These are phyloP conservation scores for Peziza echinospora DNA, from an alignment of 495 filamentous ascomycete genomes.

Conservation along the genomic window DNA sequence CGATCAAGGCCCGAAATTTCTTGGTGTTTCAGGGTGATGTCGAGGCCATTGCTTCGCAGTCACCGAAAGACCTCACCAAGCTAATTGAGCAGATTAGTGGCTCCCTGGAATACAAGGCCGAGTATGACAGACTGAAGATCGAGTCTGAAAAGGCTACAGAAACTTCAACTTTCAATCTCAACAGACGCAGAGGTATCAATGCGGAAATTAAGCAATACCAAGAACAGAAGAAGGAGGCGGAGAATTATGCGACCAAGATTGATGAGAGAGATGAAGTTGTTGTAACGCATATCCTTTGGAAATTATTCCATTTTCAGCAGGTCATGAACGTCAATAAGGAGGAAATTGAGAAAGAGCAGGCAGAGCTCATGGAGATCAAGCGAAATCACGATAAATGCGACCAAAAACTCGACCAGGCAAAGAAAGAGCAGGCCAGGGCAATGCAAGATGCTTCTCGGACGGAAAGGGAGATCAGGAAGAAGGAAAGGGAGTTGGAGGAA, in stretches of 20 bases:
- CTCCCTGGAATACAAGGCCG: slow-evolving; percentile 81
- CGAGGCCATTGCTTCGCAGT: slow-evolving; percentile 89
- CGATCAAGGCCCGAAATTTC: slow-evolving; percentile 96
- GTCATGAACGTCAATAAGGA: slow-evolving; percentile 78
- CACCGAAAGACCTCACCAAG: slow-evolving; percentile 77
- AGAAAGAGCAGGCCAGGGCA: slow-evolving; percentile 58
- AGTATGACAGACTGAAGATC: slow-evolving; percentile 73
- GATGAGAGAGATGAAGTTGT: slow-evolving; percentile 81
- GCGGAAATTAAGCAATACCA: slow-evolving; percentile 94
- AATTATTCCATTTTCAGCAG: slow-evolving; percentile 85
- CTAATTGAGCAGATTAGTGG: slow-evolving; percentile 96
- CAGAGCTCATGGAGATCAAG: slow-evolving; percentile 83
- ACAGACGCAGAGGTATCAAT: slow-evolving; percentile 80
- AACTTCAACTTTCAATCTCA: slow-evolving; percentile 65
- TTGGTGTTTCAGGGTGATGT: slow-evolving; percentile 97
- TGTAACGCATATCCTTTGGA: slow-evolving; percentile 90
- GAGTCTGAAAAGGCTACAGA: slow-evolving; percentile 74
- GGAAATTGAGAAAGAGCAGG: slow-evolving; percentile 83
- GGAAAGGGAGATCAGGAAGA: slow-evolving; percentile 60
- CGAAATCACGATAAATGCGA: slow-evolving; percentile 75
- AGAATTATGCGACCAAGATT: slow-evolving; percentile 68
- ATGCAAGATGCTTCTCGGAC: slow-evolving; percentile 58
- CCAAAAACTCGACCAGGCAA: slow-evolving; percentile 61
- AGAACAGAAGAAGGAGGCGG: slow-evolving; percentile 89
- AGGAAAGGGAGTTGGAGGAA: slow-evolving; percentile 75